A percentile compares a stretch with the other conserved stretches of the same genome.
phyloP scores from a whole-genome alignment of 2,329 filamentous ascomycete species.

The Cladosporium sp. region DNA sequence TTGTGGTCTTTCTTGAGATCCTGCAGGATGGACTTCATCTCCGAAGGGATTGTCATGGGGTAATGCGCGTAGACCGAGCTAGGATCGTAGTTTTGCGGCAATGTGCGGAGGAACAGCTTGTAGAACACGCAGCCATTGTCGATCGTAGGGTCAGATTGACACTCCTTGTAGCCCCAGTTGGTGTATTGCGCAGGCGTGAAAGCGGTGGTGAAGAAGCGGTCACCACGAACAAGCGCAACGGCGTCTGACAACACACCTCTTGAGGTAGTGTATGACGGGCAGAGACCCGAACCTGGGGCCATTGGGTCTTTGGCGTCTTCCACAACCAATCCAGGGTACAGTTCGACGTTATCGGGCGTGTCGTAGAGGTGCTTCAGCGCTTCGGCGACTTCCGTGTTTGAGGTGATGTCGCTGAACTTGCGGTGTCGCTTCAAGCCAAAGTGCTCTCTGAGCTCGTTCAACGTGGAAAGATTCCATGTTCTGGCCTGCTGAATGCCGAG shows the following conservation, averaged over 20 bases:
- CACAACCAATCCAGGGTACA: conserved; percentile 69
- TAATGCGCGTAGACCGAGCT: conserved; percentile 55
- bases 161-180: conserved; percentile 52
- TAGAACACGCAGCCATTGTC: conserved; percentile 55
- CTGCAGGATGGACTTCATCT: conserved; percentile 49
- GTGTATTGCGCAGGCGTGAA: conserved; percentile 42
- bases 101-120: conserved; percentile 54
- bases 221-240: conserved; percentile 59
- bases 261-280: conserved; percentile 56
- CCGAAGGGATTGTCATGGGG: conserved; percentile 51
- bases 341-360: conserved; percentile 66
- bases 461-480: conserved; percentile 61
- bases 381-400: conserved; percentile 57
- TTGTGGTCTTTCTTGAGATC: conserved; percentile 44
- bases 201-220: conserved; percentile 59
- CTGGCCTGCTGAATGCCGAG: conserved; percentile 64
- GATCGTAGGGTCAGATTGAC: conserved; percentile 46
- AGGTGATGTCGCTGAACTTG: conserved; percentile 62
- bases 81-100: conserved; percentile 52
- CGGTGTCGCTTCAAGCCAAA: conserved; percentile 61
- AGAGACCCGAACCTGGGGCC: conserved; percentile 56
- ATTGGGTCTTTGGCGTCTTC: conserved; percentile 58
- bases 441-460: conserved; percentile 67
- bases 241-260: conserved; percentile 63
- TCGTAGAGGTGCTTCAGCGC: conserved; percentile 62